Evolutionary conservation across 2,329 filamentous ascomycete species (phyloP).

Genomic region (Cladophialophora carrionii): DNA sequence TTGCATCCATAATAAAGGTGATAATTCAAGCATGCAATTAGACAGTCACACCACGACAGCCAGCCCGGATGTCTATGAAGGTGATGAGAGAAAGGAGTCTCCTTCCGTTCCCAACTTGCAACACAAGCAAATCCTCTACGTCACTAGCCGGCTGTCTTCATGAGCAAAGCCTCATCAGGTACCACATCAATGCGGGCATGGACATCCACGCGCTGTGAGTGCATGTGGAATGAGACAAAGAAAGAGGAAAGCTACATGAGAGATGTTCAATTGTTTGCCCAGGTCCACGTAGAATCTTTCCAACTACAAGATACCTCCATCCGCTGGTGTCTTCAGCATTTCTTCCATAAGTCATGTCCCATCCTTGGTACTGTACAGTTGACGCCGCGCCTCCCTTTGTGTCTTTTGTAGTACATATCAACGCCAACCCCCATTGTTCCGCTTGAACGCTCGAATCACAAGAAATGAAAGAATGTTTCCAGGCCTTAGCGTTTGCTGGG

Average conservation of each 20-base stretch:
- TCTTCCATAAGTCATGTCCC: constrained; percentile 4
- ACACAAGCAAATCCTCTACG: background rate
- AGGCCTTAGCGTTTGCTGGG: background rate
- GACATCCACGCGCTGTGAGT: background rate
- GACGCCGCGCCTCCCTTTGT: background rate
- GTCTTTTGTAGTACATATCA: constrained; percentile 18
- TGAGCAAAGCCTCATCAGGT: background rate
- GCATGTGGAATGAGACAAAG: background rate
- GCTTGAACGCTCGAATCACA: constrained; percentile 26
- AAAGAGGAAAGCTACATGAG: background rate
- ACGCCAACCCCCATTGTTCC: constrained; percentile 16
- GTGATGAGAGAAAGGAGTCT: background rate
- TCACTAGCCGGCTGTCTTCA: background rate
- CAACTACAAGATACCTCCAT: constrained; percentile 18
- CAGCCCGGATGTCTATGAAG: background rate
- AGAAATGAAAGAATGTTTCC: constrained; percentile 4
- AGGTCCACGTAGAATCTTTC: constrained; percentile 9
- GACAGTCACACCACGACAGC: background rate
- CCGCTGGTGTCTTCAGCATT: constrained; percentile 1
- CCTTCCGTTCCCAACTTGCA: background rate
- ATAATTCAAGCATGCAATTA: background rate
- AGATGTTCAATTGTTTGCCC: constrained; percentile 7
- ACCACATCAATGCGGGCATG: background rate
- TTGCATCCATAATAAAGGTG: background rate
- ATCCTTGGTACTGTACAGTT: constrained; percentile 16